A percentile compares a stretch with the other conserved stretches of the same genome.
These are phyloP conservation scores for Boletus insuetus DNA, from an alignment of 768 basidiomycete species.

Conservation along the genomic window DNA sequence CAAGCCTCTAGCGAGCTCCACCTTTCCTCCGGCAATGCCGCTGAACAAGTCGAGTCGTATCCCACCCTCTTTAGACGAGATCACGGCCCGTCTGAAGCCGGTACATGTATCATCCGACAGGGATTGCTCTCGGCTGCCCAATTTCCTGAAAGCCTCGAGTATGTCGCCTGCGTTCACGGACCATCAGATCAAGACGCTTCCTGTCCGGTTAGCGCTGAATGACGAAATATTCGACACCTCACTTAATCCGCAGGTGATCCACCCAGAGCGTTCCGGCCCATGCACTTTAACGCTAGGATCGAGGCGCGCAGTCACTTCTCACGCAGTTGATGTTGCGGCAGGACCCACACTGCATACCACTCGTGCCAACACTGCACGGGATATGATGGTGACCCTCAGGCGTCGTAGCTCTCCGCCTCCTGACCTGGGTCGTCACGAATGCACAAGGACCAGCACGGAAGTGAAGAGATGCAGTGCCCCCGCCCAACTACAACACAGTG, in stretches of 20 bases:
- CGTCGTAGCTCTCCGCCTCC: constrained; percentile 46
- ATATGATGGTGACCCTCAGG: constrained; percentile 64
- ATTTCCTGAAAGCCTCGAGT: constrained; percentile 27
- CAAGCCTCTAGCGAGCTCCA: constrained; percentile 17
- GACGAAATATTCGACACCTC: constrained; percentile 5
- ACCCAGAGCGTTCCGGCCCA: constrained; percentile 33
- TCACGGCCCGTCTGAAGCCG: constrained; percentile 56
- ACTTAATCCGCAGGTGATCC: constrained; percentile 19
- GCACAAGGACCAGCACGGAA: constrained; percentile 33
- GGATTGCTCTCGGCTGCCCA: constrained; percentile 30
- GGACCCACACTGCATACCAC: constrained; percentile 48
- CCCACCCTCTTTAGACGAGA: constrained; percentile 74
- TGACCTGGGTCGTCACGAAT: constrained; percentile 12
- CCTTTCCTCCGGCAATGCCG: constrained; percentile 1
- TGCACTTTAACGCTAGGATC: constrained; percentile 43
- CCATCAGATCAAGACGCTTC: constrained; percentile 32
- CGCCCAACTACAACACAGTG: constrained; percentile 48
- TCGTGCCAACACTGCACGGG: constrained; percentile 54
- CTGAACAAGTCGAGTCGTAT: constrained; percentile 17
- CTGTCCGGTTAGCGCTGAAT: constrained; percentile 30
- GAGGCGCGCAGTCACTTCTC: constrained; percentile 49
- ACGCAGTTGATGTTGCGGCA: constrained; percentile 40
- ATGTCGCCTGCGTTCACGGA: constrained; percentile 17
- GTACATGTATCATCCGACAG: constrained; percentile 17
- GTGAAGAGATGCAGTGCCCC: constrained; percentile 62